Conservation (phyloP, 2,329 filamentous ascomycete species). For the Fusarium sp. region DNA sequence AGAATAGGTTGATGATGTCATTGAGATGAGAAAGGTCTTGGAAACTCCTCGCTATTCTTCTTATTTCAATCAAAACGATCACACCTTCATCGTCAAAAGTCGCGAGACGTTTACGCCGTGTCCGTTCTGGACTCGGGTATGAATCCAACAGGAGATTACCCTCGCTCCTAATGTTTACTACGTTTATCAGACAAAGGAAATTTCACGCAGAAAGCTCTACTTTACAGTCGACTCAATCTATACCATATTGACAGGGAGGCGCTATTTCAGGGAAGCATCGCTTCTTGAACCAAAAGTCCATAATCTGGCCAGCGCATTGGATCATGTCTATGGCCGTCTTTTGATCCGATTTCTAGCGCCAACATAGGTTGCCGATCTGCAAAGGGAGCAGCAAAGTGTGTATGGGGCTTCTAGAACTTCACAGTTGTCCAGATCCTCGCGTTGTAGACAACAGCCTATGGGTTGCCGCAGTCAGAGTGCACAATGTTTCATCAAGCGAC, state of each 20-base stretch:
- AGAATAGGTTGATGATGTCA: not conserved
- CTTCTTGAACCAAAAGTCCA: not conserved
- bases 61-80: not conserved
- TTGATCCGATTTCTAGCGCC: not conserved
- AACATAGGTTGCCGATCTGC: not conserved
- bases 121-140: slow-evolving; percentile 1
- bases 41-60: not conserved
- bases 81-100: not conserved
- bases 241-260: fast-evolving
- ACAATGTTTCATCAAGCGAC: not conserved
- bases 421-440: not conserved
- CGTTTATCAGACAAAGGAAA: not conserved
- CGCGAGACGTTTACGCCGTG: not conserved
- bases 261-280: too few relatives aligned
- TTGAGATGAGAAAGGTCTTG: not conserved
- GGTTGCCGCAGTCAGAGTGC: not conserved
- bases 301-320: not conserved
- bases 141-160: not conserved
- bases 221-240: not conserved
- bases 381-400: not conserved
- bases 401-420: not conserved
- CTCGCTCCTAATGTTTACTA: not conserved
- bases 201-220: not conserved
- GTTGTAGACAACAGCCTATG: not conserved
- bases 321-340: not conserved